Evolutionary conservation across 83 land plant genomes (phyloP).

Genomic region (Thuja plicata): DNA sequence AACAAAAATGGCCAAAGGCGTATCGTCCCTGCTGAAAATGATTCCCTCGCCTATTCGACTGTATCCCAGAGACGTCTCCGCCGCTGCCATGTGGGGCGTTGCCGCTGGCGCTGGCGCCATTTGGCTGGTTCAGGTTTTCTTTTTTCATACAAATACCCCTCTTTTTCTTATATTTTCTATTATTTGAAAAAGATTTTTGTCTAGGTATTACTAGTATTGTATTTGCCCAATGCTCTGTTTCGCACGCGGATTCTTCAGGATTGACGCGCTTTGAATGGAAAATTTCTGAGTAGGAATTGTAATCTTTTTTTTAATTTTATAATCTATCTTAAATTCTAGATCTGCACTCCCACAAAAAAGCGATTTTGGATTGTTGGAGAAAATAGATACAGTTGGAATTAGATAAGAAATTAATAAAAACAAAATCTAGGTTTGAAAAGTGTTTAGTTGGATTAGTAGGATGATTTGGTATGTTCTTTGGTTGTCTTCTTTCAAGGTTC

Average conservation of each 20-base stretch:
- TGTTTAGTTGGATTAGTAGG: too few species aligned
- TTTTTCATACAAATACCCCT: neutral
- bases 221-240: neutral
- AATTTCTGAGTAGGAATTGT: neutral
- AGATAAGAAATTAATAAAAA: too few species aligned
- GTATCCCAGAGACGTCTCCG: slow-evolving; percentile 27
- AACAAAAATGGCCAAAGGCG: neutral
- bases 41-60: slow-evolving; percentile 11
- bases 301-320: neutral
- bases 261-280: neutral
- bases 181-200: too few species aligned
- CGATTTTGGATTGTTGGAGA: too few species aligned
- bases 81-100: slow-evolving; percentile 64
- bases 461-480: too few species aligned
- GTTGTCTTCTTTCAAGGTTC: too few species aligned
- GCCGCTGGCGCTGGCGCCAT: slow-evolving; percentile 44
- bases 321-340: neutral
- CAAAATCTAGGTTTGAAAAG: too few species aligned
- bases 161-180: neutral
- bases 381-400: too few species aligned
- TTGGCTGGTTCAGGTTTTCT: slow-evolving; percentile 47
- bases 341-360: neutral
- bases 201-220: neutral
- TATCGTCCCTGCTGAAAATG: neutral
- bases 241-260: neutral